Percentiles rank a stretch among this genome's conserved stretches.
These are phyloP conservation scores for Mycena galopus DNA, from an alignment of 768 basidiomycete genomes.

Conservation along the genomic window DNA sequence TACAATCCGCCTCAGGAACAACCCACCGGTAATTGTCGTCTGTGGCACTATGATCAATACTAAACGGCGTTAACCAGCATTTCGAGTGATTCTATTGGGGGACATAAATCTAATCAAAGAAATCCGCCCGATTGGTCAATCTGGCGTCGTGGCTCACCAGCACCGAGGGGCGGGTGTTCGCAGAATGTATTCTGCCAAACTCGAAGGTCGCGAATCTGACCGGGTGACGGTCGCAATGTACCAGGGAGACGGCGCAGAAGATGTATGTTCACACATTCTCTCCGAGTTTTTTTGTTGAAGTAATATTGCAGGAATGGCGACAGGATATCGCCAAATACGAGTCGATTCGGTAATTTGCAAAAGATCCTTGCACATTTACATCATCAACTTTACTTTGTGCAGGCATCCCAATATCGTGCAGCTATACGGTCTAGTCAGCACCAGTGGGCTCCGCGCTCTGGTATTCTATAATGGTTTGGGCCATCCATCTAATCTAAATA, in stretches of 20 bases:
- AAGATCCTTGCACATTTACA: too few relatives aligned
- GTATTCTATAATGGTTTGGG: background rate
- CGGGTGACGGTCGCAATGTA: background rate
- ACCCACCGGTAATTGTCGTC: too few relatives aligned
- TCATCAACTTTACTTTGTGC: background rate
- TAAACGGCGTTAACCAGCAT: too few relatives aligned
- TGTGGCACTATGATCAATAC: too few relatives aligned
- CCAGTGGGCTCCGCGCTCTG: background rate
- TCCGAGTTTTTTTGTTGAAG: too few relatives aligned
- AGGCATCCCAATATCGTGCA: background rate
- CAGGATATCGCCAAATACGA: background rate
- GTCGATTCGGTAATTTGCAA: background rate
- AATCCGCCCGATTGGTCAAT: background rate
- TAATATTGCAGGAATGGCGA: constrained; percentile 1
- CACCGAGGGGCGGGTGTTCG: background rate
- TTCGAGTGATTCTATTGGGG: background rate
- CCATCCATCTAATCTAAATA: too few relatives aligned
- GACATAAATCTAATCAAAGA: constrained; percentile 2
- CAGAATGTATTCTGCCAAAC: background rate
- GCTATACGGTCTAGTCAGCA: background rate
- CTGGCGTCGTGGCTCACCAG: background rate
- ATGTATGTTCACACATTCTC: too few relatives aligned
- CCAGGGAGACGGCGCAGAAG: background rate
- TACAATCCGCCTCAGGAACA: too few relatives aligned
- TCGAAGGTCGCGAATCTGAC: background rate